These are phyloP conservation scores for Mortierella sp. DNA, from an alignment of 371 early-diverging fungal genomes.

Conservation along the genomic window DNA sequence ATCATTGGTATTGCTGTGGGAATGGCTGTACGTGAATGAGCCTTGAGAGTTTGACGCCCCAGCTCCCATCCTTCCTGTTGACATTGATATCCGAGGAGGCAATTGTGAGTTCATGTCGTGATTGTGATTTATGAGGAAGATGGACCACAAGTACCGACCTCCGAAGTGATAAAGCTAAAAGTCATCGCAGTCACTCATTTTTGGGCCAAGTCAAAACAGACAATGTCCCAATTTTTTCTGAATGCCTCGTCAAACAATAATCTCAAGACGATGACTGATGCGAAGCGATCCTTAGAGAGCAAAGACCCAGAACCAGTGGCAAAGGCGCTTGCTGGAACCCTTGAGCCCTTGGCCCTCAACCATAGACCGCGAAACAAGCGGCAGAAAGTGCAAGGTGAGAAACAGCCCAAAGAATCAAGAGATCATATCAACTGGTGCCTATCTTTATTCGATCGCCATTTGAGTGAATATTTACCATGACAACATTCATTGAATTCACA, in stretches of 20 bases:
- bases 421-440: too few species aligned
- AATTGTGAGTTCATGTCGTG: not conserved
- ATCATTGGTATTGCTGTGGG: conserved; percentile 9
- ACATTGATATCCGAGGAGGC: not conserved
- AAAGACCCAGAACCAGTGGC: conserved; percentile 42
- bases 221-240: not conserved
- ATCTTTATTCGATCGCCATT: too few species aligned
- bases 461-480: not conserved
- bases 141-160: too few species aligned
- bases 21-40: conserved; percentile 10
- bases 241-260: not conserved
- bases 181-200: conserved; percentile 20
- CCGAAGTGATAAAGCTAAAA: conserved; percentile 4
- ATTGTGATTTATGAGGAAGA: not conserved
- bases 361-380: conserved; percentile 48
- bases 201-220: not conserved
- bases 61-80: conserved; percentile 7
- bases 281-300: conserved; percentile 41
- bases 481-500: not conserved
- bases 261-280: conserved; percentile 31
- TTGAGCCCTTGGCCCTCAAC: conserved; percentile 39
- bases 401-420: too few species aligned
- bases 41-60: conserved; percentile 29
- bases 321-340: conserved; percentile 48
- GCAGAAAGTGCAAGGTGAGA: conserved; percentile 48